Evolutionary conservation across 2,329 filamentous ascomycete genomes (phyloP), one percentile per base, ranked within the genome.

Genomic region (Ploettnerulaceae sp.): DNA sequence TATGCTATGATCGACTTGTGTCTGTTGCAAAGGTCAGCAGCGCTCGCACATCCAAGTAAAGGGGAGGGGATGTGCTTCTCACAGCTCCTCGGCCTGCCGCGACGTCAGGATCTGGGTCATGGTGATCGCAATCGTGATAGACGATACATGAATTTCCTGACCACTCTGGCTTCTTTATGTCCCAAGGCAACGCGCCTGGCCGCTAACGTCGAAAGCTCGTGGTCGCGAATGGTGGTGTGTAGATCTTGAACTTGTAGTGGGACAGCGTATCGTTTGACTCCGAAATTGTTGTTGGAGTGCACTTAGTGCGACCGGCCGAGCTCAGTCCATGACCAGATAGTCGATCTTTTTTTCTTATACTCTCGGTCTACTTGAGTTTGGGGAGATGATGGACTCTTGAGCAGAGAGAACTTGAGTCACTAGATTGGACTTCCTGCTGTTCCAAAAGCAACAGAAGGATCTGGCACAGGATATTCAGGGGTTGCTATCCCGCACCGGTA

Each of bases 1-100:
- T 96, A 96, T 57, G 90, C 89, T 64, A 95, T 85, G 59, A 96
- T 89, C 54, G 89, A 87, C 72, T 95, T 95, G 75, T 96, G 88
- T 64, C 89, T 94, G 69, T 53, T 45, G 54, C 31, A 18, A 35
- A n/a, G 21, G 51, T 57, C 42, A 59, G 53, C 49, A 43, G 28
- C n/a, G 58, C 51, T 47, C 45, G 28, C 42, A 37, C 34, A 37
- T 43, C 45, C 25, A 36, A 39, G 11, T n/a, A n/a, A n/a, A n/a
- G n/a, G n/a, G n/a, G n/a, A 11, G 21, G 9, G 4, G 35, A 35
- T 43, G 37, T 36, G 34, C 31, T 52, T 76, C 84, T 69, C 76
- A 91, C 86, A 93, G 82, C 76, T 93, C 88, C 70, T 93, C 88
- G 55, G 87, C 87, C 73, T 94, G 89, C 64, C 85, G 81, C 62